A percentile compares a stretch with the other conserved stretches of the same genome.
Evolutionary conservation across 2,329 filamentous ascomycete genomes (phyloP).

Genomic region (Cylindrodendrum hubeiense): DNA sequence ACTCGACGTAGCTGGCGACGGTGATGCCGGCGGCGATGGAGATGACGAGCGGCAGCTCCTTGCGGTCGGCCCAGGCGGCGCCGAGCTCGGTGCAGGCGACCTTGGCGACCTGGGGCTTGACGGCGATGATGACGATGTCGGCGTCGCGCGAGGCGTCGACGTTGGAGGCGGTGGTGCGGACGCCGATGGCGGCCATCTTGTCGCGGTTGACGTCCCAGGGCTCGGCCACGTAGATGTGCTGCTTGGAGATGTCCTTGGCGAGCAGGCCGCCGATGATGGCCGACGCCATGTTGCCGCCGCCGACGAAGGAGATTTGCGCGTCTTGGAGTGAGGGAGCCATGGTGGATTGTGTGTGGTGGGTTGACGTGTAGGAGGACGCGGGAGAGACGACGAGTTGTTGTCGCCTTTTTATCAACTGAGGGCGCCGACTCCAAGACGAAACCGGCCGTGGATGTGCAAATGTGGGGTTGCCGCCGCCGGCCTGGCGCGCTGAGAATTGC

Average conservation of each 20-base stretch:
- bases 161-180: slow-evolving; percentile 61
- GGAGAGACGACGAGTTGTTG: no score
- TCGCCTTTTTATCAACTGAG: not conserved
- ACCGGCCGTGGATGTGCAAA: not conserved
- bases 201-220: slow-evolving; percentile 65
- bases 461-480: not conserved
- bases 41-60: slow-evolving; percentile 57
- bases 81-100: slow-evolving; percentile 61
- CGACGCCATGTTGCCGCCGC: slow-evolving; percentile 65
- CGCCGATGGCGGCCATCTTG: slow-evolving; percentile 60
- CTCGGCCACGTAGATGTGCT: slow-evolving; percentile 62
- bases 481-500: not conserved
- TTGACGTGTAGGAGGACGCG: not conserved
- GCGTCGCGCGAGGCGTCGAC: slow-evolving; percentile 57
- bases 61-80: slow-evolving; percentile 50
- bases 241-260: slow-evolving; percentile 56
- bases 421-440: not conserved
- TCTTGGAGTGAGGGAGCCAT: slow-evolving; percentile 47
- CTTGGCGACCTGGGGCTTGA: slow-evolving; percentile 65
- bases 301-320: slow-evolving; percentile 54
- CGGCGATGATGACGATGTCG: slow-evolving; percentile 62
- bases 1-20: slow-evolving; percentile 56
- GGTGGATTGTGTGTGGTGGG: not conserved
- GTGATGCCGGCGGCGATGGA: slow-evolving; percentile 65
- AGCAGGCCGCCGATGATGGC: slow-evolving; percentile 65